Percentiles rank a stretch among this genome's conserved stretches.
phyloP scores from a whole-genome alignment of 2,329 filamentous ascomycete species.

The Alternaria consortialis region DNA sequence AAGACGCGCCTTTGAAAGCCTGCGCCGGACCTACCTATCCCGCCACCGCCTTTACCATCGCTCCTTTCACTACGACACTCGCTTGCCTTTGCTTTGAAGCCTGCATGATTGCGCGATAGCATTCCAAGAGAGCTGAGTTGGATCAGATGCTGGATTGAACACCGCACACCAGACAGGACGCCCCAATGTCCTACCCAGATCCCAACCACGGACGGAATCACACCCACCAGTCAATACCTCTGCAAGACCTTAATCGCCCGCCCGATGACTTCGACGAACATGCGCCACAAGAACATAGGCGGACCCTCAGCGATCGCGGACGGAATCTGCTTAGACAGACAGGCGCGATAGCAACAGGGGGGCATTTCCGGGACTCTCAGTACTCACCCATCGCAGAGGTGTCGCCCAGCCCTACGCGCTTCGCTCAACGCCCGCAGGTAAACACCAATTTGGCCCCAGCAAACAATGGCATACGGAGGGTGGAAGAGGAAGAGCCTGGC shows the following conservation, averaged over 20 bases:
- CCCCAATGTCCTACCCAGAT: constrained; percentile 61
- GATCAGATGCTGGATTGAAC: constrained; percentile 42
- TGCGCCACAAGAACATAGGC: constrained; percentile 48
- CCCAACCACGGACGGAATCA: constrained; percentile 58
- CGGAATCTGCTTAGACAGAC: constrained; percentile 58
- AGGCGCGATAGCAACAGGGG: constrained; percentile 53
- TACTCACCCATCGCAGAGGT: constrained; percentile 64
- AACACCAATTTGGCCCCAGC: constrained; percentile 46
- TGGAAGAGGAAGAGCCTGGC: constrained; percentile 47
- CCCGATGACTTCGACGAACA: constrained; percentile 46
- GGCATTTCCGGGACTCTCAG: constrained; percentile 51
- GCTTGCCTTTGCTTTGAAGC: constrained; percentile 10
- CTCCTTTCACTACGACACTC: constrained; percentile 15
- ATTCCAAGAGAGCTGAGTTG: constrained; percentile 34
- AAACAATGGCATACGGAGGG: constrained; percentile 36
- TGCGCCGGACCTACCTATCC: constrained; percentile 5
- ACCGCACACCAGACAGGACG: constrained; percentile 37
- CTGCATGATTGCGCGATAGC: constrained; percentile 34
- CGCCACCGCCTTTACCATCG: not conserved
- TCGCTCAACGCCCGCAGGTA: constrained; percentile 42
- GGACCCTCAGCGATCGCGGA: constrained; percentile 60
- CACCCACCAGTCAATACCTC: constrained; percentile 71
- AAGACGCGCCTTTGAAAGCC: constrained; percentile 6
- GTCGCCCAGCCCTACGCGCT: constrained; percentile 59
- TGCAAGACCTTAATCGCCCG: constrained; percentile 64